Base-by-base conservation (phyloP, 495 filamentous ascomycete species). In the Talaromyces trachyspermus region DNA sequence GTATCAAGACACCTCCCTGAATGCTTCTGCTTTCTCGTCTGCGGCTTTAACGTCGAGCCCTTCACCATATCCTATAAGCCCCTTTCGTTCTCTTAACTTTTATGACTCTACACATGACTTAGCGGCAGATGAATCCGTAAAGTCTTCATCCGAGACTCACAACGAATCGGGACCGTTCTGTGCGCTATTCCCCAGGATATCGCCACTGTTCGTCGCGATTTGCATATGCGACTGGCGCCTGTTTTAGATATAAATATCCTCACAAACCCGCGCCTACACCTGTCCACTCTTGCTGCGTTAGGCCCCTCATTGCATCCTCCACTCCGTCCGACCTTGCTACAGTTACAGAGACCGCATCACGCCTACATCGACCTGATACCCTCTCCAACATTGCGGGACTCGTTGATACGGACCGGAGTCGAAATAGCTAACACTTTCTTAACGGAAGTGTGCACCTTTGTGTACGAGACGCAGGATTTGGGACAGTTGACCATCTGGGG, bases 361-460 rank as follows among this genome's bases (percentile, higher is more conserved):
- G 63, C 58, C 15, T 66, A 64, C 37, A 60, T 71, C 25, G 67
- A 71, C 46, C 49, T 69, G 39, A 54, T 71, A 20, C 55, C 66
- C 14, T 62, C 64, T 5, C 59, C 56, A 3, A 48, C 56, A 1
- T 44, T 70, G 6, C 60, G 65, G 11, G 61, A 70, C 12, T 17
- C 20, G 17, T 11, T 53, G 9, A 53, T 53, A 25, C 25, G 19
- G 10, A 32, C 46, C 39, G 51, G 51, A n/a, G 37, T 44, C 17
- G 51, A 25, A 18, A 38, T 38, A 18, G 46, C 51, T 11, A 53
- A 53, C n/a, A 49, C 49, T 25, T 65, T 65, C 40, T 30, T 61
- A 23, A 43, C 39, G 7, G 59, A 63, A n/a, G 48, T 59, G 1
- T 56, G 62, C 20, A 54, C 54, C 22, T 42, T 44, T 35, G 56